Base-by-base conservation (phyloP, 2,329 filamentous ascomycete genomes). In the Whalleya microplaca region DNA sequence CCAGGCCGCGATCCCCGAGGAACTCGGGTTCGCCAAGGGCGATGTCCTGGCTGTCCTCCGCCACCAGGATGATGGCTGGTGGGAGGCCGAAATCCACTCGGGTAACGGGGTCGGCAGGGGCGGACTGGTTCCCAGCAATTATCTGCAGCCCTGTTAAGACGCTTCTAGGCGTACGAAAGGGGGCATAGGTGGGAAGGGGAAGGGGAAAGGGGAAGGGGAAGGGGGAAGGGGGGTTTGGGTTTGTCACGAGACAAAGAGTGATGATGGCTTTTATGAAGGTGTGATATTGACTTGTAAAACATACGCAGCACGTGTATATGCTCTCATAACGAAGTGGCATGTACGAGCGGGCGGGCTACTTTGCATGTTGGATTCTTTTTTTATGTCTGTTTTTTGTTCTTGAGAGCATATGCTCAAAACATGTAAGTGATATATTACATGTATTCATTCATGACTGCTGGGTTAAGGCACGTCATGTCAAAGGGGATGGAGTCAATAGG, bases 1-100 rank as follows among this genome's bases (percentile, higher is more conserved):
- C 73, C 87, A 90, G 69, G 92, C 95, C 2, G 94, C 92, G 20
- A 99, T 99, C 56, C 92, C 94, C 0, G 95, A 98, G 72, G 96
- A 99, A 75, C 79, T 99, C 19, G 89, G 90, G 14, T 99, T 99
- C 73, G 81, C 82, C 45, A 99, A 99, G 78, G 93, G 93, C 46
- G 96, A 99, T 70, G 86, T 94, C 56, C 80, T 99, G 14, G 92
- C 94, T 2, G 87, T 99, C 14, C 79, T 97, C 45, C 84, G 93
- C 58, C 86, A 96, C 68, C 95, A 99, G 75, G 95, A 99, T 72
- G 95, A 99, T 71, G 95, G 95, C 19, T 99, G 95, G 95, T 99
- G 96, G 95, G 95, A 99, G 77, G 96, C 96, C 12, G 94, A 97
- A 73, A 85, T 97, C 41, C 90, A 93, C 45, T 87, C 88, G 21